Base-by-base conservation (phyloP, 176 grass and related monocot genomes). In the Tillandsia leiboldiana region DNA sequence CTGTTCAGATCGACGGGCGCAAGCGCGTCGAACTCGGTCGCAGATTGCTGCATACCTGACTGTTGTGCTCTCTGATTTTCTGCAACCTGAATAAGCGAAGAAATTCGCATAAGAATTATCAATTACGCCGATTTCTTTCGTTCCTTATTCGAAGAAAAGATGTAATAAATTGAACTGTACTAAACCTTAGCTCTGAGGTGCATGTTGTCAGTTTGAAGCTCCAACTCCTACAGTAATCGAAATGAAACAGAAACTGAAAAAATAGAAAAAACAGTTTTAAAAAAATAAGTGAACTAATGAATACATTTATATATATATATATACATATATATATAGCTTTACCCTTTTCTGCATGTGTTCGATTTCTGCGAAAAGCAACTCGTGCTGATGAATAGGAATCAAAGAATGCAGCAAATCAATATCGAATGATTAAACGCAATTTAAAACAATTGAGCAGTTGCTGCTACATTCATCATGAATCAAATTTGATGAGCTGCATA, bases 201-300 rank as follows among this genome's bases (percentile, higher is more conserved):
- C 79, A 82, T 82, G 51, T 87, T 84, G 69, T 87, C 88, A 77
- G 56, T 84, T 57, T 84, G 88, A 64, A 91, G 88, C 72, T 91
- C 88, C 17, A 83, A 62, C 77, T 91, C 88, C 88, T 91, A 53
- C 12, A 51, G 26, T 66, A 29, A 62, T 22, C 23, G 69, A 75
- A 75, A 13, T 12, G 26, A 76, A 74, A 42, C 10, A 11, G 63
- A 0, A 24, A 48, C 26, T 49, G 53, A 8, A 11, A 68, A 67
- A 58, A 29, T 18, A 53, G 28, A 3, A 0, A 1, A 71, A 42
- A 20, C 9, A 26, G 42, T 49, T 48, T 47, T 1, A 61, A 74
- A 1, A 20, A 11, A 8, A 63, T 47, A 22, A 15, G 26, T 9
- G 18, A 9, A 26, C 10, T 24, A 24, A 24, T 24, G 24, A 24